Evolutionary conservation across 805 yeast species (phyloP), one percentile per base, ranked within the genome.

Genomic region (Metschnikowia santaceciliae): DNA sequence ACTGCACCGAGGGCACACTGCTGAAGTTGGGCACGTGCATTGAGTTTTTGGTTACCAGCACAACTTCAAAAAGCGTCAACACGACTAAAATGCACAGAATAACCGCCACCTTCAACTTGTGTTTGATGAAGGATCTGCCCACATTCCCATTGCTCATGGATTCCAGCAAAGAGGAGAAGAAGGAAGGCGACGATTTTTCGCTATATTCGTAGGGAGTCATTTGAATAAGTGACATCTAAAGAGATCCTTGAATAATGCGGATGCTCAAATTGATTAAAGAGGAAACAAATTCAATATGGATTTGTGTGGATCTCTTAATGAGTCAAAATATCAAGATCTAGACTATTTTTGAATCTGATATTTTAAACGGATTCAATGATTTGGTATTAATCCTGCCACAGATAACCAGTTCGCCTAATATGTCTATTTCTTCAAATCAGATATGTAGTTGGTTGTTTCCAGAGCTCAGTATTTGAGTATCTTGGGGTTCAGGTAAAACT

Each of bases 1-100:
- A 87, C 58, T 79, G 83, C 10, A 88, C 89, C 40, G 59, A 54
- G 3, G 70, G 66, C 34, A 60, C 55, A 15, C 52, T 34, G 32
- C 48, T 30, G 53, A 74, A 70, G 51, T 67, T 58, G 13, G 78
- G 78, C 13, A 60, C 55, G 57, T 74, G 71, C 38, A 63, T 43
- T 11, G 57, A 32, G 39, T 49, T 46, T 3, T 45, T 44, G 32
- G 52, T 38, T 32, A 58, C 51, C 19, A 57, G 45, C n/a, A 60
- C 39, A 19, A 62, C 7, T 54, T 57, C 60, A 10, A 57, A 39
- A 6, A 55, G 37, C 14, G 53, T 49, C 36, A 57, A 7, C 11
- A 55, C n/a, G 38, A 54, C 19, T 20, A 55, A 19, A 19, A 55
- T 17, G 11, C 42, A 41, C 20, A 50, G 45, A 7, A 41, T 48